Conservation (phyloP, 805 yeast genomes). For the Nakazawaea wickerhamii region DNA sequence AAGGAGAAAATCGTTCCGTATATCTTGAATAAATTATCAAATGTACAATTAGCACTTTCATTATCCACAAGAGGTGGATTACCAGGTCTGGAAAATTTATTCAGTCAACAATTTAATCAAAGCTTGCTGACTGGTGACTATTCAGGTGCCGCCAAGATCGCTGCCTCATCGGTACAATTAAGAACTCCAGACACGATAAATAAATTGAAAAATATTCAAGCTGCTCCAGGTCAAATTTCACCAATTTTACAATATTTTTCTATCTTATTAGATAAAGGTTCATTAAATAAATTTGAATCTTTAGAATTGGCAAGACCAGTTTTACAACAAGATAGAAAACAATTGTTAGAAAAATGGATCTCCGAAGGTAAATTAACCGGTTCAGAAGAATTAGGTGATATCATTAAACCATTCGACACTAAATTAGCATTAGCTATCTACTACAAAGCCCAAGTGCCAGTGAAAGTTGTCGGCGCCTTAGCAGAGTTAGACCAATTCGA, state of each 20-base stretch:
- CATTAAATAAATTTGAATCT: conserved; percentile 88
- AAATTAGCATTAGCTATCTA: conserved; percentile 89
- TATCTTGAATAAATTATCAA: conserved; percentile 77
- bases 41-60: conserved; percentile 79
- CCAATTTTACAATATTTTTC: conserved; percentile 92
- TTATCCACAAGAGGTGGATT: conserved; percentile 94
- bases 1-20: conserved; percentile 84
- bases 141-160: conserved; percentile 90
- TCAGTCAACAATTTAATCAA: conserved; percentile 86
- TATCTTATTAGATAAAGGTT: conserved; percentile 85
- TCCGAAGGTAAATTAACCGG: conserved; percentile 90
- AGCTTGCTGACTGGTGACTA: conserved; percentile 82
- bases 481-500: conserved; percentile 97
- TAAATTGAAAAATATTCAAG: conserved; percentile 83
- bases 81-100: conserved; percentile 94
- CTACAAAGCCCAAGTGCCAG: conserved; percentile 72
- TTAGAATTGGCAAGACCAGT: conserved; percentile 94
- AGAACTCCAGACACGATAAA: conserved; percentile 93
- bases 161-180: conserved; percentile 89
- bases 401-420: conserved; percentile 82
- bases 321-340: conserved; percentile 90
- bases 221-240: conserved; percentile 91
- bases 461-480: conserved; percentile 84
- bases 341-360: conserved; percentile 92
- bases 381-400: conserved; percentile 97